phyloP scores from a whole-genome alignment of 441 rosid species.

The Cnidoscolus chayamansa region DNA sequence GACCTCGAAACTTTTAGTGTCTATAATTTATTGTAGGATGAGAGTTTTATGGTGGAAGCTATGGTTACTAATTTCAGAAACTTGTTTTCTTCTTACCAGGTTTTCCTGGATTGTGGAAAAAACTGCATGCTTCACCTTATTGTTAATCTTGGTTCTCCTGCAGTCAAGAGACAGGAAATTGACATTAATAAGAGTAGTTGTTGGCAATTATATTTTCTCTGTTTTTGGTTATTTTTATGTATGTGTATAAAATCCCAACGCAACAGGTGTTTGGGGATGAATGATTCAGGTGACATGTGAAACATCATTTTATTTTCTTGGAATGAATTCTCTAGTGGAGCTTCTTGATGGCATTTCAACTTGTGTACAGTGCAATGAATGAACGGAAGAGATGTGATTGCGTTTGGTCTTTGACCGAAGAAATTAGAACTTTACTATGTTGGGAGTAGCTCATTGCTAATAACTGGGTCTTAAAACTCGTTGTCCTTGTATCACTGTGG shows the following conservation, averaged over 20 bases:
- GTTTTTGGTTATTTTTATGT: background rate
- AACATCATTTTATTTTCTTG: background rate
- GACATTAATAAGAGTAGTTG: slow-evolving; percentile 24
- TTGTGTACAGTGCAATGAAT: background rate
- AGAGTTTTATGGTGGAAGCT: background rate
- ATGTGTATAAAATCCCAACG: slow-evolving; percentile 28
- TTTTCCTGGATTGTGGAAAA: slow-evolving; percentile 6
- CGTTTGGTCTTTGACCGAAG: background rate
- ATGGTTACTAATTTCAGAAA: background rate
- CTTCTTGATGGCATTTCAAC: background rate
- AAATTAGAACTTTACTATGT: background rate
- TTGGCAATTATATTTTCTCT: slow-evolving; percentile 8
- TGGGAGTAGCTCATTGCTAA: too few relatives aligned
- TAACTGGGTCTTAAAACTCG: too few relatives aligned
- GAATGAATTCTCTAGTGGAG: background rate
- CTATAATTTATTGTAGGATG: background rate
- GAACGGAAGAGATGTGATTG: too few relatives aligned
- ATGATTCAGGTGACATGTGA: background rate
- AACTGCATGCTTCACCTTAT: background rate
- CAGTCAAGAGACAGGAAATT: slow-evolving; percentile 13
- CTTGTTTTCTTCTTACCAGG: slow-evolving; percentile 27
- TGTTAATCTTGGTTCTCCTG: slow-evolving; percentile 11
- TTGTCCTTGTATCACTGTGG: too few relatives aligned
- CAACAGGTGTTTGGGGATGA: slow-evolving; percentile 20
- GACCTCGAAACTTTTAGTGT: too few relatives aligned